phyloP scores from a whole-genome alignment of 768 basidiomycete species.

The Suillus lakei region DNA sequence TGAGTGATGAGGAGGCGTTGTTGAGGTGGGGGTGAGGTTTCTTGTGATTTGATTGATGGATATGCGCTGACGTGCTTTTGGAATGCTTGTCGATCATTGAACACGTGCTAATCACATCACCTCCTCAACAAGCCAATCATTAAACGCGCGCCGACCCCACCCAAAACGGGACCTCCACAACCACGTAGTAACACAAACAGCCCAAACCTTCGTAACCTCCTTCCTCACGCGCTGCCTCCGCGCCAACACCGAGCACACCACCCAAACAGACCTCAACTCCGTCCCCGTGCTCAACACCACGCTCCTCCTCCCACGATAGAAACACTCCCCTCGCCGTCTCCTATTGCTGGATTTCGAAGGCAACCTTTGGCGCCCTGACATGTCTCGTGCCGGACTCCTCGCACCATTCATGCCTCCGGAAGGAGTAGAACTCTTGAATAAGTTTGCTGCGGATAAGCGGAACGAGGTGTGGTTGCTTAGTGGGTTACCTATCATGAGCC shows the following conservation, averaged over 20 bases:
- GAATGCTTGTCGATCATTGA: background rate
- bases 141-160: background rate
- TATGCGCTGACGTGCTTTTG: background rate
- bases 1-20: slow-evolving; percentile 72
- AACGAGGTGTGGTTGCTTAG: slow-evolving; percentile 88
- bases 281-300: slow-evolving; percentile 49
- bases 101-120: background rate
- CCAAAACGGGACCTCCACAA: slow-evolving; percentile 67
- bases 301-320: slow-evolving; percentile 69
- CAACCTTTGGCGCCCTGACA: slow-evolving; percentile 70
- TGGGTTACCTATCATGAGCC: slow-evolving; percentile 65
- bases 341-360: slow-evolving; percentile 82
- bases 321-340: slow-evolving; percentile 65
- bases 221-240: slow-evolving; percentile 80
- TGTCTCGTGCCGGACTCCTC: slow-evolving; percentile 48
- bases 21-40: slow-evolving; percentile 71
- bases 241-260: slow-evolving; percentile 69
- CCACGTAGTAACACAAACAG: slow-evolving; percentile 86
- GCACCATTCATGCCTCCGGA: slow-evolving; percentile 46
- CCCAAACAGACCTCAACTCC: slow-evolving; percentile 29
- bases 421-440: slow-evolving; percentile 54
- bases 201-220: slow-evolving; percentile 79
- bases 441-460: slow-evolving; percentile 61
- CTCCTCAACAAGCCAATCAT: background rate
- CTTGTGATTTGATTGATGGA: background rate